phyloP scores from a whole-genome alignment of 2,329 filamentous ascomycete genomes.

The Aspergillus novofumigatus region DNA sequence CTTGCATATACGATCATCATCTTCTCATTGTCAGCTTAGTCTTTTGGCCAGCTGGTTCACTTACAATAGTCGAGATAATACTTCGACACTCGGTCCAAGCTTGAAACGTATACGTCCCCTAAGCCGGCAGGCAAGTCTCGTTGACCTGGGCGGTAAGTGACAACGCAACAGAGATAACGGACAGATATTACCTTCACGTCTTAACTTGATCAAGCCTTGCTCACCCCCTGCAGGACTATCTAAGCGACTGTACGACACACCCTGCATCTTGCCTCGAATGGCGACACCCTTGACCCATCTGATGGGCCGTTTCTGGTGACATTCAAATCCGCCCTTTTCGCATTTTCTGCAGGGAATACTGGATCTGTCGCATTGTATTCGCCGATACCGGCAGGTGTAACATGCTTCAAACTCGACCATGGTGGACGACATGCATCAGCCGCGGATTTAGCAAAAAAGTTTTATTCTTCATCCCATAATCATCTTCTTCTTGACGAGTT shows the following conservation, averaged over 20 bases:
- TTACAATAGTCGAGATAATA: conserved; percentile 29
- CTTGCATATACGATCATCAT: conserved; percentile 29
- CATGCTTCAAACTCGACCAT: conserved; percentile 11
- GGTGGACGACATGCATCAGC: neutral
- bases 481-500: too few species aligned
- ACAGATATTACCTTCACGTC: too few species aligned
- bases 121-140: conserved; percentile 2
- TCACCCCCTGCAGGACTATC: conserved; percentile 14
- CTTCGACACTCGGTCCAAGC: conserved; percentile 15
- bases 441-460: too few species aligned
- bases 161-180: too few species aligned
- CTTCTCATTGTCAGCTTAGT: conserved; percentile 6
- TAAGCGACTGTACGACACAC: neutral
- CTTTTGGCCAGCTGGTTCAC: neutral
- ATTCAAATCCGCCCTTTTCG: conserved; percentile 26
- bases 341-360: conserved; percentile 25
- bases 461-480: too few species aligned
- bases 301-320: conserved; percentile 24
- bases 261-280: conserved; percentile 19
- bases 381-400: conserved; percentile 29
- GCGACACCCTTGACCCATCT: conserved; percentile 30
- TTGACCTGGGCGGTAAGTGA: conserved; percentile 2
- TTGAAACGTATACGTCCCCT: conserved; percentile 8
- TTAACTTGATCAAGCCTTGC: too few species aligned
- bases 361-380: conserved; percentile 27